Evolutionary conservation across 2,329 filamentous ascomycete species (phyloP).

Genomic region (Mycogone perniciosa): DNA sequence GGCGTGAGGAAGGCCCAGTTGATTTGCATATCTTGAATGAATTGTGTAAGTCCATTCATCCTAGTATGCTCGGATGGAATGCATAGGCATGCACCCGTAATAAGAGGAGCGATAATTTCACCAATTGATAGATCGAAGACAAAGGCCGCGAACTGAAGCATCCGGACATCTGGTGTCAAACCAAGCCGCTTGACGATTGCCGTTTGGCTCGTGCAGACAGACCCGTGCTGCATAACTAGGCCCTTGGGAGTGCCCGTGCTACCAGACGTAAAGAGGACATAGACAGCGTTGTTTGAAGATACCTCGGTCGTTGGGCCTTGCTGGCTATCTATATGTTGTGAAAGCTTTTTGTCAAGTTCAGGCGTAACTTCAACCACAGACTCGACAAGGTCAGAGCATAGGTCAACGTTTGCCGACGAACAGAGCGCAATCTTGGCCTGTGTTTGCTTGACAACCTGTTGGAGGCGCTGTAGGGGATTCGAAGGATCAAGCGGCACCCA

Average conservation of each 20-base stretch:
- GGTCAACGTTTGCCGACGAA: not conserved
- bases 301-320: not conserved
- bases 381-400: not conserved
- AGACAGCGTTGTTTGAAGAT: slow-evolving; percentile 6
- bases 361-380: not conserved
- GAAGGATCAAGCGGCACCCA: slow-evolving; percentile 5
- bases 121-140: slow-evolving; percentile 13
- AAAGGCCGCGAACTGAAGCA: slow-evolving; percentile 14
- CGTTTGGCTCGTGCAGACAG: slow-evolving; percentile 6
- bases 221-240: slow-evolving; percentile 13
- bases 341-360: not conserved
- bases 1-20: slow-evolving; percentile 4
- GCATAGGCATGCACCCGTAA: slow-evolving; percentile 17
- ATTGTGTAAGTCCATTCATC: slow-evolving; percentile 5
- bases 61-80: slow-evolving; percentile 13
- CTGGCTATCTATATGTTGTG: not conserved
- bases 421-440: not conserved
- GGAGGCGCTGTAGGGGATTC: not conserved
- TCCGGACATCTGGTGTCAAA: not conserved
- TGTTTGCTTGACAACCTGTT: not conserved
- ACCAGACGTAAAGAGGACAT: slow-evolving; percentile 46
- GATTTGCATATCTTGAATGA: not conserved
- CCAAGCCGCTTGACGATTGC: not conserved
- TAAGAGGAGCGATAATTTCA: slow-evolving; percentile 8
- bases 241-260: slow-evolving; percentile 45